Base-by-base conservation (phyloP, 768 basidiomycete species). In the Rhodocollybia butyracea region DNA sequence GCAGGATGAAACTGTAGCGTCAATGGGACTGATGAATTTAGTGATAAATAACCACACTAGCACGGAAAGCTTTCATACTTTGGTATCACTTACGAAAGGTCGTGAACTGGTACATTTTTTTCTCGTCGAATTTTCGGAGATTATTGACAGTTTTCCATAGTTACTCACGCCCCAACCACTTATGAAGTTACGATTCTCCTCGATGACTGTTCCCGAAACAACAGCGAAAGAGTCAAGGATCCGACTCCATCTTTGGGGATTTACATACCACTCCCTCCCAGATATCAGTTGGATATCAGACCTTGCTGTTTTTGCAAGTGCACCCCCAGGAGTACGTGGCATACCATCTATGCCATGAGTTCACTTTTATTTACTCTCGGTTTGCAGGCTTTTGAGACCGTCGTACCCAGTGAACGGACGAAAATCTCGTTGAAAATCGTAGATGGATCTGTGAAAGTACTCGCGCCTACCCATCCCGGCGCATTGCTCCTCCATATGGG, bases 321-420 rank as follows among this genome's bases (percentile, higher is more conserved):
- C 93, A 26, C 97, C 97, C 3, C 89, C 91, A 43, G 94, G 91
- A 21, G 96, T 94, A 69, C 58, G 89, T 77, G 8, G n/a, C 10
- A 2, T 1, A 19, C n/a, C 31, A 17, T 40, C n/a, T 17, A 50
- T 30, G 26, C 38, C 51, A 41, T 2, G 43, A 10, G 15, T 19
- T 34, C 19, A 51, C 17, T 38, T 15, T 48, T 7, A 26, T 17
- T 36, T 43, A 30, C 34, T 56, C 22, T 27, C n/a, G 27, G 46
- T 26, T 32, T 5, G 30, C 46, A 76, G 94, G 88, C 90, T 1
- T 99, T 99, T 64, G 95, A 95, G 68, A 81, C 92, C 22, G 94
- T 97, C 12, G 83, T 94, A 15, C 97, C 97, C 1, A 93, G 80
- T 54, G 97, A 98, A 66, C 73, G 88, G 40, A 98, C 94, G 5